Evolutionary conservation across 805 yeast genomes (phyloP), one percentile per base, ranked within the genome.

Genomic region (Kazachstania viticola): DNA sequence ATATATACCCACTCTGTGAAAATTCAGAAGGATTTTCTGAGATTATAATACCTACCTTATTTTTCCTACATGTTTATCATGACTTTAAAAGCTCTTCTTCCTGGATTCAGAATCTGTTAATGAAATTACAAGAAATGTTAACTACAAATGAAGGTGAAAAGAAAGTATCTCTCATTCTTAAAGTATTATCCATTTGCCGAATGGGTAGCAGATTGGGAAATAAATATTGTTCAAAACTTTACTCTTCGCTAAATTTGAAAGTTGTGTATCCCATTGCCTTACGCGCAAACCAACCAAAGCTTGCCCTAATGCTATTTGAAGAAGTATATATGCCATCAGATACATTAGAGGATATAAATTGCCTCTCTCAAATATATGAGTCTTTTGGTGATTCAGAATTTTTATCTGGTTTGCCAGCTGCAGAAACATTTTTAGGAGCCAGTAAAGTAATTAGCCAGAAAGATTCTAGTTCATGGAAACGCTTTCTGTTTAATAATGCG

Each of bases 321-420:
- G 61, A 58, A 27, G 28, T 45, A 5, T 28, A 27, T 23, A 35
- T 39, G 38, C 17, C 21, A n/a, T 7, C 27, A 14, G n/a, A 9
- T 28, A 23, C 14, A 13, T 35, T 19, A 1, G 14, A 34, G 5
- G 49, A 45, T 12, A 31, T 41, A 3, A 13, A 17, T 2, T 27
- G 33, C 4, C 30, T 62, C 9, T 21, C 54, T 3, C 27, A 35
- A 1, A 59, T 79, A 2, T 81, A 76, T 48, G 58, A 61, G 4
- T 48, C 64, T 0, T 58, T 84, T 3, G 73, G 69, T 30, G 84
- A 79, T 35, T 57, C 62, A 3, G 94, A 84, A 48, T 53, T 81
- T 25, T 48, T 70, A 4, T 64, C 65, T 41, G 93, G 93, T 0
- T 52, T 81, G 8, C 83, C 87, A 0, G 65, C 69, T 11, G 60